Evolutionary conservation across 371 early-diverging fungal genomes (phyloP).

Genomic region (Lichtheimia ramosa): DNA sequence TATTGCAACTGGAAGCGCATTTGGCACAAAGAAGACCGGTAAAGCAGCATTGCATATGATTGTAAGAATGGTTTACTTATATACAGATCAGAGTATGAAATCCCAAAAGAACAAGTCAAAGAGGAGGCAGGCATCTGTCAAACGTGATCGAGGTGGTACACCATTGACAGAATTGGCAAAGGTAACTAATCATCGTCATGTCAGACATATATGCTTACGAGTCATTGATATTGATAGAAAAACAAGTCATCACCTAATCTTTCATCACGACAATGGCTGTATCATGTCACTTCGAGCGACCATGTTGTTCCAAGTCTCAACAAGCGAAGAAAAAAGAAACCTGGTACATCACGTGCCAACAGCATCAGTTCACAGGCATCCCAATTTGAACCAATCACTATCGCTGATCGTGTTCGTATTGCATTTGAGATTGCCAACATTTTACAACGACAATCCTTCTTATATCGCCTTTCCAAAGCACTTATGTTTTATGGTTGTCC

Average conservation of each 20-base stretch:
- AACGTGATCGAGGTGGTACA: not conserved
- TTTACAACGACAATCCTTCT: slow-evolving; percentile 57
- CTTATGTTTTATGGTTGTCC: slow-evolving; percentile 63
- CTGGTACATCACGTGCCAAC: slow-evolving; percentile 30
- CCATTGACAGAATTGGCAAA: not conserved
- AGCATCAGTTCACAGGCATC: slow-evolving; percentile 49
- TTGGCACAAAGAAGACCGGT: slow-evolving; percentile 4
- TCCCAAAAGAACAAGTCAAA: not conserved
- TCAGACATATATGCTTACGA: not conserved
- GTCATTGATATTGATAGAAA: too few relatives aligned
- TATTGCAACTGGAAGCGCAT: slow-evolving; percentile 43
- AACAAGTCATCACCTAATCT: slow-evolving; percentile 2
- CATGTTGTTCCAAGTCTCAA: slow-evolving; percentile 47
- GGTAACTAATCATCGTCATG: not conserved
- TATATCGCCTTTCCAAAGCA: slow-evolving; percentile 51
- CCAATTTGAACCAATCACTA: slow-evolving; percentile 47
- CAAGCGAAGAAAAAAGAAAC: slow-evolving; percentile 23
- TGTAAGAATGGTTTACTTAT: not conserved
- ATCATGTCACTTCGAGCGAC: slow-evolving; percentile 33
- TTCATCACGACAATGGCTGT: slow-evolving; percentile 35
- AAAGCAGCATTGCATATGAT: slow-evolving; percentile 1
- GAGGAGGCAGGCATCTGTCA: not conserved
- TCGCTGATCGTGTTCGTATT: slow-evolving; percentile 57
- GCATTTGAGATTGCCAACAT: slow-evolving; percentile 63
- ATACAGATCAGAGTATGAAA: too few relatives aligned